A percentile compares a stretch with the other conserved stretches of the same genome.
Conservation (phyloP, 306 rosid genomes). For the Corylus americana region DNA sequence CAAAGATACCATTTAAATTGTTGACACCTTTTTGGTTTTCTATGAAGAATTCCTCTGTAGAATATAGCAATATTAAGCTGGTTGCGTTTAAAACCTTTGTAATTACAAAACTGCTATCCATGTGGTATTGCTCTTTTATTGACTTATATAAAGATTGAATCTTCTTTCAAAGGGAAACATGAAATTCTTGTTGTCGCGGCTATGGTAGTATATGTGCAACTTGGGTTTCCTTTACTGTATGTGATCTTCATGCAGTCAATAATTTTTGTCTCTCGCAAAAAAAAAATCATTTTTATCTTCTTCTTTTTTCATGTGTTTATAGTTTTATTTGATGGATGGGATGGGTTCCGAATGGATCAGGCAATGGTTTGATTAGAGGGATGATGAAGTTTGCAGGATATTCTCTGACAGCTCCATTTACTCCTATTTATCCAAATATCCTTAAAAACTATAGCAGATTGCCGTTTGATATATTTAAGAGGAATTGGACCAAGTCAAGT, state of each 20-base stretch:
- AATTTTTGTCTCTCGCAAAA: neutral
- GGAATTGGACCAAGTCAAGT: slow-evolving; percentile 31
- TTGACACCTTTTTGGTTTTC: neutral
- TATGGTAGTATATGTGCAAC: neutral
- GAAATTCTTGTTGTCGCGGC: neutral
- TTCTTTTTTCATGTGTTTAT: neutral
- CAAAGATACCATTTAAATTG: neutral
- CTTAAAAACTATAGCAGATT: slow-evolving; percentile 45
- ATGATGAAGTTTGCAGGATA: slow-evolving; percentile 63
- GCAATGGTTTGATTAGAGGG: slow-evolving; percentile 43
- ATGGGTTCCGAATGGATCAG: slow-evolving; percentile 40
- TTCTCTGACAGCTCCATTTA: slow-evolving; percentile 47
- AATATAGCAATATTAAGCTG: neutral
- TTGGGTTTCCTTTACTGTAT: neutral
- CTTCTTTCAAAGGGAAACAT: neutral
- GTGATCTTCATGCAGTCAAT: neutral
- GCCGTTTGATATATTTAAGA: slow-evolving; percentile 22
- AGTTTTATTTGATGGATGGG: slow-evolving; percentile 26
- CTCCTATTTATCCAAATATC: slow-evolving; percentile 43
- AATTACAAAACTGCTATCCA: neutral
- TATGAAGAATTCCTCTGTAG: neutral
- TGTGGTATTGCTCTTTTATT: neutral
- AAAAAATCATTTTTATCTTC: neutral
- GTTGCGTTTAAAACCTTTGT: neutral
- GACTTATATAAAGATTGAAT: neutral